Evolutionary conservation across 2,329 filamentous ascomycete genomes (phyloP), one percentile per base, ranked within the genome.

Genomic region (Talaromyces sp.): DNA sequence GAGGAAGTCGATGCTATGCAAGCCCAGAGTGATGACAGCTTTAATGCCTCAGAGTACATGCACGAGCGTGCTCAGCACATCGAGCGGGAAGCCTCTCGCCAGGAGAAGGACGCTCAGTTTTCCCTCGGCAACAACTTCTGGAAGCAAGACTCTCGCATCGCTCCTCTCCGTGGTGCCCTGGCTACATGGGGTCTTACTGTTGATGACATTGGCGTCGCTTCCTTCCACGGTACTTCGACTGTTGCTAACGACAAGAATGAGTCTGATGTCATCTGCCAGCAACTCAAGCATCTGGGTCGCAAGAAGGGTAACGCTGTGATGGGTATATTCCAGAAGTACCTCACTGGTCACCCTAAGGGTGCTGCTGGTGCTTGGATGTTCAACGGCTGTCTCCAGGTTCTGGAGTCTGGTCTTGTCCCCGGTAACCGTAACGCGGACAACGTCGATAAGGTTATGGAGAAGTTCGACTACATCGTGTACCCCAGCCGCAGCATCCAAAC

Each of bases 191-290:
- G 93, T 71, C 87, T 99, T 51, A 97, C 94, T 11, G 90, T 99
- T 61, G 94, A 99, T 69, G 94, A 99, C 67, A 86, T 99, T 32
- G 89, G 83, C 64, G 91, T 99, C 58, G 93, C 94, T 14, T 97
- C 94, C 13, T 97, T 97, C 90, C 94, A 99, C 80, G 94, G 94
- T 68, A 99, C 94, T 36, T 97, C 94, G 1, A 99, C 94, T 61
- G 91, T 96, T 71, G 94, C 94, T 64, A 99, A 99, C 75, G 94
- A 99, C 81, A 97, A 97, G 87, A 99, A 99, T 77, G 94, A 99
- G 75, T 97, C 94, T 16, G 92, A 92, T 49, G 94, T 97, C 69
- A 89, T 99, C 66, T 97, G 93, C 81, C 86, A 97, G 74, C 95
- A 99, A 78, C 86, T 99, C 75, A 87, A 87, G 65, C 95, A 99